Evolutionary conservation across 2,329 filamentous ascomycete species (phyloP), one percentile per base, ranked within the genome.

Genomic region (Malbranchea zuffiana): DNA sequence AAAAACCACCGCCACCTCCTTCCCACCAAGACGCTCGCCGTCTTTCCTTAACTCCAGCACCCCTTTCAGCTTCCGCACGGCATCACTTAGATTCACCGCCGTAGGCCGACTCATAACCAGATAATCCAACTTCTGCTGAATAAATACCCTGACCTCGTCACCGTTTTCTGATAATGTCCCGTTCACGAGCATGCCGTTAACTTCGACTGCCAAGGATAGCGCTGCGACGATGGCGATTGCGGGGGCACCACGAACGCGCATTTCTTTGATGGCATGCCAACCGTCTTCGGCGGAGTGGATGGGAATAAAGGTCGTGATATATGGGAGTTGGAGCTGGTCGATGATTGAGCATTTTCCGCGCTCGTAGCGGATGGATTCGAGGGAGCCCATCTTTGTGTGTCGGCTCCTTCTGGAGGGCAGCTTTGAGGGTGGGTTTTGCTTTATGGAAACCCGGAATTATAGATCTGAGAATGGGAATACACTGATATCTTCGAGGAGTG

Each of bases 181-280:
- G 15, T 46, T 26, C 2, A 46, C 33, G 5, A 49, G 37, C 5
- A 60, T 62, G 41, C 51, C 72, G 34, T 76, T 67, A 6, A 96
- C 63, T 58, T 96, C 88, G 6, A 94, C 83, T 1, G 86, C 87
- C 23, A 95, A 73, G 2, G 83, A 80, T 21, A 98, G 72, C 13
- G 82, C 83, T 15, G 90, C 90, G n/a, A 98, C 90, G 46, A 98
- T 96, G 29, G 90, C 90, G 57, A 98, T 98, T 30, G 90, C 90
- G 0, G 90, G 90, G 4, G 90, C 90, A 26, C 84, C 81, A 35
- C 75, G 68, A 11, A 69, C 66, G 46, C 72, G 71, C 75, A 80
- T 80, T 33, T 74, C 67, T 49, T 72, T 75, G 54, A 80, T 79
- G 4, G 74, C 74, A 53, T 75, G 68, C 74, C 74, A 78, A 40